Base-by-base conservation (phyloP, 495 filamentous ascomycete species). In the Podospora conica region DNA sequence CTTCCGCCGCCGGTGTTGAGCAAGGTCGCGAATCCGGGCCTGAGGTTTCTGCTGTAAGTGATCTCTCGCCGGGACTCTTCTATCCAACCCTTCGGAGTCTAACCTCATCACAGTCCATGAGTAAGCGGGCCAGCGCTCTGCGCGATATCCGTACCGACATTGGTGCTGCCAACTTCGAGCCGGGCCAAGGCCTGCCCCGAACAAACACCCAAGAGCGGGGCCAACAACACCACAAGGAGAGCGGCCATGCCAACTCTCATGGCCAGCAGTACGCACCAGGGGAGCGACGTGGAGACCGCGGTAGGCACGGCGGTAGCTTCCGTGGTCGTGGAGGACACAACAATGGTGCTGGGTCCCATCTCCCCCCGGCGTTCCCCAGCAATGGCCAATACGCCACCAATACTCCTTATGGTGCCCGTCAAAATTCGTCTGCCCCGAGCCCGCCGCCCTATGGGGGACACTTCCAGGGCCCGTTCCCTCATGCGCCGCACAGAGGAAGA, bases 281-380 rank as follows among this genome's bases (percentile, higher is more conserved):
- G 25, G 78, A 81, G 53, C 69, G 75, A 24, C 76, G 74, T 24
- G 67, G 74, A 18, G 74, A 79, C 29, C 76, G 80, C 53, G 76
- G 71, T 23, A 70, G 40, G 15, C 40, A 48, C 40, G 40, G 75
- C 11, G 80, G 80, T 53, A 76, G 77, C 7, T 78, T 71, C 64
- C 77, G 79, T 27, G 74, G 69, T 22, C 78, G 81, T 9, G 76
- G 71, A 23, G 75, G 75, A 20, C 75, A 73, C 55, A 70, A 61
- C 55, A 53, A 54, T 20, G 66, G 64, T 23, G 56, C 64, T 1
- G 60, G 63, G 4, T 58, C 68, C 10, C 69, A 73, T 57, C 18
- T 64, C 10, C 60, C 64, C n/a, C 66, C 68, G 3, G 33, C 28
- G 5, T 66, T 55, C 27, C 70, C 64, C 57, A 40, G 29, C 6